Conservation (phyloP, 768 basidiomycete genomes). For the Tricholoma furcatifolium region DNA sequence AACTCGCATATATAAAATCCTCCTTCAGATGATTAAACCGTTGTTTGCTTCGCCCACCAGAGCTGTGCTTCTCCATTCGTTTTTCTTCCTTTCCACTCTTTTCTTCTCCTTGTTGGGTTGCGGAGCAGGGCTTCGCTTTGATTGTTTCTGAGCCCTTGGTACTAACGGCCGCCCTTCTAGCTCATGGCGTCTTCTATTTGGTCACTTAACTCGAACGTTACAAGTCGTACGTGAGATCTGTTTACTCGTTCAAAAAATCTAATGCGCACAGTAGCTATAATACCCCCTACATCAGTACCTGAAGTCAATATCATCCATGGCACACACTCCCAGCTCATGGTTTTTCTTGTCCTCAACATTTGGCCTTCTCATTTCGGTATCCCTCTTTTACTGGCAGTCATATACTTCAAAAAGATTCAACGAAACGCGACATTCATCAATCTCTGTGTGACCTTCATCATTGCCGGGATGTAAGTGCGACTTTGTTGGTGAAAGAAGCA, state of each 20-base stretch:
- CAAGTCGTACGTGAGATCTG: neutral
- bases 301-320: slow-evolving; percentile 40
- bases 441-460: slow-evolving; percentile 42
- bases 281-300: neutral
- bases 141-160: neutral
- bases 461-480: slow-evolving; percentile 41
- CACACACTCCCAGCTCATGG: slow-evolving; percentile 37
- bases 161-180: neutral
- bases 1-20: no score
- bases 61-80: neutral
- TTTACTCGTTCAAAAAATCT: neutral
- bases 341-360: slow-evolving; percentile 45
- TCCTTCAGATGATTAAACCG: no score
- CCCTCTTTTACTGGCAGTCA: slow-evolving; percentile 39
- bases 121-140: slow-evolving; percentile 18
- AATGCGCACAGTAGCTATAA: neutral
- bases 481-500: neutral
- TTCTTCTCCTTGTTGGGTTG: slow-evolving; percentile 9
- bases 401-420: slow-evolving; percentile 39
- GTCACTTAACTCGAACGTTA: neutral
- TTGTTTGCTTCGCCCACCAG: neutral
- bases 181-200: slow-evolving; percentile 6
- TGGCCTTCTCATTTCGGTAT: slow-evolving; percentile 52
- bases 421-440: slow-evolving; percentile 49
- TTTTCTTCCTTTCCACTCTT: slow-evolving; percentile 3